Base-by-base conservation (phyloP, 1,139 yeast species). In the Taiozyma sp. region DNA sequence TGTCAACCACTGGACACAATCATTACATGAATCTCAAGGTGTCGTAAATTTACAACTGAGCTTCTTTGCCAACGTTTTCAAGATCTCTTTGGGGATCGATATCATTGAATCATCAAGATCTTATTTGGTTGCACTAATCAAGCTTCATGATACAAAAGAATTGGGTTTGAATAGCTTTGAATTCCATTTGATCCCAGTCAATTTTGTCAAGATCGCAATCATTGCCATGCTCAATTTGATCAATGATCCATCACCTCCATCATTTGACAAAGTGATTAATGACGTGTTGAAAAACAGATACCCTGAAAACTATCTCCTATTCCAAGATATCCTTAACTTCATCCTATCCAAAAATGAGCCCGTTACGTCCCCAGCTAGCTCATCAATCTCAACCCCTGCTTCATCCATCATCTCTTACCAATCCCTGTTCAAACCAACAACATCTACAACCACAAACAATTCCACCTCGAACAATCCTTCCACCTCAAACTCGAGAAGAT, bases 141-240 rank as follows among this genome's bases (percentile, higher is more conserved):
- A 44, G 4, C 48, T 60, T 42, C 56, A 62, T 47, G 48, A 56
- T 11, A 47, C 53, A 9, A 54, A 59, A 45, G 65, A 62, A 45
- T 42, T 58, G 24, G 60, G 57, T 35, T 45, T 59, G 47, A 60
- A 60, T 45, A 60, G 56, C 44, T 60, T 60, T 52, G 62, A 60
- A 42, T 59, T 60, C 41, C 62, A 59, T 45, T 44, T 60, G 34
- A 56, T 59, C 13, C 64, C 65, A 16, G 41, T 62, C 14, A 60
- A 62, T 47, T 60, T 62, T 47, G 52, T 59, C 24, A 62, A 60
- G 24, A 45, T 56, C 16, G 49, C 50, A n/a, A 47, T 56, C 7
- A 48, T 61, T 16, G 55, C 63, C 5, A 52, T 56, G 51, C 46
- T 59, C 24, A 51, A 53, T 22, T 50, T 54, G 42, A 47, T 54